phyloP scores from a whole-genome alignment of 768 basidiomycete genomes.

The Rhodotorula graminis region DNA sequence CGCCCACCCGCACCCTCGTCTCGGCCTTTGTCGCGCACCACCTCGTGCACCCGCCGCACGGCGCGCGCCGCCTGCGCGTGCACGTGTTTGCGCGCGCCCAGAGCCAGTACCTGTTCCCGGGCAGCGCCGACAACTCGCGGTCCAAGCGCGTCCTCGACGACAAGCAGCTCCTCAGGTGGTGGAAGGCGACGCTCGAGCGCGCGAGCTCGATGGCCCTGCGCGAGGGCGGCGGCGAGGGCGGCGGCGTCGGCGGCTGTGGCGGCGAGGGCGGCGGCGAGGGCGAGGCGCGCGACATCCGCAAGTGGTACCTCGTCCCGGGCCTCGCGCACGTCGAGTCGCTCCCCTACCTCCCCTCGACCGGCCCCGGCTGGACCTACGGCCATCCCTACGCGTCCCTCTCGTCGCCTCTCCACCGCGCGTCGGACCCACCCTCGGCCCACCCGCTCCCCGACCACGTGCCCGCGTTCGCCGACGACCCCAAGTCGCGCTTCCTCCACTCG shows the following conservation, averaged over 20 bases:
- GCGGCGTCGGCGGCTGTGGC: background rate
- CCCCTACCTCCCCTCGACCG: conserved; percentile 53
- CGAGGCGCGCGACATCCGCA: background rate
- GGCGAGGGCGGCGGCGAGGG: too few species aligned
- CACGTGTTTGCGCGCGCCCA: conserved; percentile 89
- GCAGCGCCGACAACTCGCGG: conserved; percentile 60
- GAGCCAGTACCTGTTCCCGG: conserved; percentile 87
- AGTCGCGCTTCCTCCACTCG: conserved; percentile 77
- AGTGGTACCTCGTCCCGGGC: conserved; percentile 57
- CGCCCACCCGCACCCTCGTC: conserved; percentile 65
- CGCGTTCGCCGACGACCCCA: conserved; percentile 93
- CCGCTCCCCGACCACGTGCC: conserved; percentile 66
- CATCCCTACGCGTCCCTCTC: conserved; percentile 59
- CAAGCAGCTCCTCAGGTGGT: conserved; percentile 80
- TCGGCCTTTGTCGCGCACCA: conserved; percentile 56
- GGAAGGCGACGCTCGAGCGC: conserved; percentile 66
- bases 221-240: background rate
- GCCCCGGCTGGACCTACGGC: conserved; percentile 62
- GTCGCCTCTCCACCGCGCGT: conserved; percentile 20
- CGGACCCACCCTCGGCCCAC: conserved; percentile 45
- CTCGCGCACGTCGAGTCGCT: conserved; percentile 64
- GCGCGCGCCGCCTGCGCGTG: conserved; percentile 59
- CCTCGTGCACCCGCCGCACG: conserved; percentile 32
- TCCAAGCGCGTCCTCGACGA: conserved; percentile 74
- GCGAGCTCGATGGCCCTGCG: background rate